Conservation (phyloP, 225 moss, liverwort and hornwort species). For the Ulota crispa region DNA sequence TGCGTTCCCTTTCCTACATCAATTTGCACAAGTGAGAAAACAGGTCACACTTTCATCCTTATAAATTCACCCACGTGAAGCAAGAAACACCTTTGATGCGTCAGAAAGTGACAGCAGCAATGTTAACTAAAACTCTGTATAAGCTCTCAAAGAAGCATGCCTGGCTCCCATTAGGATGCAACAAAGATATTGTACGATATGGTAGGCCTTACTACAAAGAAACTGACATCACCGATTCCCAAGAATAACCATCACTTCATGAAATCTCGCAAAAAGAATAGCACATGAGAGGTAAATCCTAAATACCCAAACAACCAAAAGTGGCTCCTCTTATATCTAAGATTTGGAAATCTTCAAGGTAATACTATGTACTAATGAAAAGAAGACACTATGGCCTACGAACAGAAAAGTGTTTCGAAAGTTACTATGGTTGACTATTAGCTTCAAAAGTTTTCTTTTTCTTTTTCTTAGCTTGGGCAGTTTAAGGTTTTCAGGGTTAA, state of each 20-base stretch:
- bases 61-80: not conserved
- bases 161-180: not conserved
- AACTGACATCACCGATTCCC: not conserved
- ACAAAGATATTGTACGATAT: not conserved
- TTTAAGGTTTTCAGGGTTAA: too few species aligned
- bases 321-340: not conserved
- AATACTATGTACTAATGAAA: not conserved
- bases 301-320: not conserved
- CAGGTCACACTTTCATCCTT: not conserved
- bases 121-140: not conserved
- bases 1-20: conserved; percentile 75
- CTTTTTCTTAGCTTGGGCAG: not conserved
- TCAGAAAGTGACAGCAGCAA: not conserved
- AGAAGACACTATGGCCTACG: not conserved
- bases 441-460: not conserved
- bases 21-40: conserved; percentile 12
- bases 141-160: conserved; percentile 4
- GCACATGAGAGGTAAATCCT: not conserved
- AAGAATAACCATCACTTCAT: not conserved
- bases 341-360: not conserved
- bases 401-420: not conserved
- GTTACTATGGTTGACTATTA: not conserved
- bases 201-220: not conserved
- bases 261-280: conserved; percentile 6
- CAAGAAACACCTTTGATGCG: not conserved